These are phyloP conservation scores for Solanum hybrid DNA, from an alignment of 305 asterid species.

Conservation along the genomic window DNA sequence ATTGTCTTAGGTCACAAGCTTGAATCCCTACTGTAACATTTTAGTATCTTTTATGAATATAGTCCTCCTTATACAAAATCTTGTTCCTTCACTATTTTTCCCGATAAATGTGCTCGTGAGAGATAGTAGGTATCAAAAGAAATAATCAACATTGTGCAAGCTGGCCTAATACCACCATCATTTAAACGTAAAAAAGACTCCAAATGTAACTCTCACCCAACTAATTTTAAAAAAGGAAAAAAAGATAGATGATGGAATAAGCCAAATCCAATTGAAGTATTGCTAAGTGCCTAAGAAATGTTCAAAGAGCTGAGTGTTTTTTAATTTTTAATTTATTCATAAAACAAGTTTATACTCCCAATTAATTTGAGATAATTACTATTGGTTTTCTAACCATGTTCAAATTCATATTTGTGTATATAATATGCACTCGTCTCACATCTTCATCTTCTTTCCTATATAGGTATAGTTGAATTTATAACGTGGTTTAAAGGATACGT, in stretches of 20 bases:
- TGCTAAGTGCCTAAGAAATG: background rate
- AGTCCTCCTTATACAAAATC: background rate
- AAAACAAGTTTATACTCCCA: background rate
- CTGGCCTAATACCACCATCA: rapidly evolving
- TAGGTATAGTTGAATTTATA: background rate
- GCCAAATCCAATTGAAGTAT: background rate
- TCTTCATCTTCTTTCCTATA: background rate
- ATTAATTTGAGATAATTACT: background rate
- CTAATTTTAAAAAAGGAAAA: background rate
- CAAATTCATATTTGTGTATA: background rate
- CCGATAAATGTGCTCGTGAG: background rate
- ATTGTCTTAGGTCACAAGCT: background rate
- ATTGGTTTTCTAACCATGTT: background rate
- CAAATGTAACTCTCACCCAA: background rate
- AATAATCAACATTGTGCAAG: background rate
- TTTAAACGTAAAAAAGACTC: background rate
- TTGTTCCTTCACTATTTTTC: background rate
- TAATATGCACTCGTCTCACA: background rate
- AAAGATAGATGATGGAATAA: background rate
- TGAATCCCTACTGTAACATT: background rate
- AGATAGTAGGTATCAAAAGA: background rate
- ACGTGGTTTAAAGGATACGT: background rate
- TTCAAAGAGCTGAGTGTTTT: background rate
- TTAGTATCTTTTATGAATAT: background rate
- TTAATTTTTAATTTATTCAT: background rate